phyloP scores from a whole-genome alignment of 495 filamentous ascomycete species.

The Aspergillus diversus region DNA sequence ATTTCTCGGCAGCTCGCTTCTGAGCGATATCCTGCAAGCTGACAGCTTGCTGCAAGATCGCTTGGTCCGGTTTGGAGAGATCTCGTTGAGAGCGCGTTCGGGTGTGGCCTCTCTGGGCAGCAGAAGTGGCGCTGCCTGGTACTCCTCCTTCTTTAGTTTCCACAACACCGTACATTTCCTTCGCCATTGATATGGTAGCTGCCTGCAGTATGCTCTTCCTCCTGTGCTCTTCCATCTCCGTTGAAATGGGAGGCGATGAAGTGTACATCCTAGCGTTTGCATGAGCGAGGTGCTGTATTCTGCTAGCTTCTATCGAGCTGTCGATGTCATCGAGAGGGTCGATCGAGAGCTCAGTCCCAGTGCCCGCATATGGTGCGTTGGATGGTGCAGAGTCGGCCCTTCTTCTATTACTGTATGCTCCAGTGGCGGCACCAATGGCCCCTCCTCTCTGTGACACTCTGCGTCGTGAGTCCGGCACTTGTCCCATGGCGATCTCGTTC shows the following conservation, averaged over 20 bases:
- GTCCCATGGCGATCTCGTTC: conserved; percentile 18
- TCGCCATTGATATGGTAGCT: conserved; percentile 85
- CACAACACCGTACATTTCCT: conserved; percentile 73
- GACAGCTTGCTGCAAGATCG: conserved; percentile 49
- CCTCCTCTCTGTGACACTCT: conserved; percentile 59
- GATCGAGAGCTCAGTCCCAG: conserved; percentile 54
- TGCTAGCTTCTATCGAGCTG: conserved; percentile 57
- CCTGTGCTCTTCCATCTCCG: conserved; percentile 73
- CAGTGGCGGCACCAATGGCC: conserved; percentile 73
- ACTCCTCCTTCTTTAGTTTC: conserved; percentile 44
- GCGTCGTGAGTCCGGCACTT: conserved; percentile 50
- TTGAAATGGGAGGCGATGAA: conserved; percentile 69
- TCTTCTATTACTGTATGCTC: conserved; percentile 62
- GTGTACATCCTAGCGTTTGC: conserved; percentile 70
- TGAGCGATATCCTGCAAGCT: conserved; percentile 82
- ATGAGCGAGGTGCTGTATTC: conserved; percentile 56
- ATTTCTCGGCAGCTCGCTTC: conserved; percentile 78
- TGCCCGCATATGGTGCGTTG: conserved; percentile 66
- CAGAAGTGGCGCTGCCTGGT: conserved; percentile 28
- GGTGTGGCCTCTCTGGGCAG: conserved; percentile 44
- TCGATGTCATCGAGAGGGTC: conserved; percentile 38
- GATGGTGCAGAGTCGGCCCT: conserved; percentile 69
- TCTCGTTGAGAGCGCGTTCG: conserved; percentile 43
- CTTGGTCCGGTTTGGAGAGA: conserved; percentile 36
- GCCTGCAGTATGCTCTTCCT: conserved; percentile 72